phyloP scores from a whole-genome alignment of 179 eudicot species.

The Nepenthes alata region DNA sequence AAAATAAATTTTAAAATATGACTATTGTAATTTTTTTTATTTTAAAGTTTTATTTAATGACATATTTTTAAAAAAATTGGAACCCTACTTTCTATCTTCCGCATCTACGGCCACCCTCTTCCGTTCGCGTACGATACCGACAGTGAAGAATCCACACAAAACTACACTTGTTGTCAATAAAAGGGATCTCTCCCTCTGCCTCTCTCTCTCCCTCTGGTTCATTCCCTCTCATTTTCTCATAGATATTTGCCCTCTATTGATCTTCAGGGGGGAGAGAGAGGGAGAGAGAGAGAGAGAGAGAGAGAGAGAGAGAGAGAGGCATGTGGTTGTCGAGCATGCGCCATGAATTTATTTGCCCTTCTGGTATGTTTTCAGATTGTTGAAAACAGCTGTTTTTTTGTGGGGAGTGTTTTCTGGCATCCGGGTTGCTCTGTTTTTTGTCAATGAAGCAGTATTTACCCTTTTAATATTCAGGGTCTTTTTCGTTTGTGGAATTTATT shows the following conservation, averaged over 20 bases:
- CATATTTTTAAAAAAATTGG: too few species aligned
- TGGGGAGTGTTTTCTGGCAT: too few species aligned
- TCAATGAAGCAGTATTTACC: slow-evolving; percentile 1
- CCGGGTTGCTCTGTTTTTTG: slow-evolving; percentile 2
- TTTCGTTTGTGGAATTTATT: slow-evolving; percentile 7
- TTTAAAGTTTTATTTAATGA: too few species aligned
- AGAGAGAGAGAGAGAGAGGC: background rate
- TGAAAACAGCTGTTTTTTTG: background rate
- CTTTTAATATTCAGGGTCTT: slow-evolving; percentile 6
- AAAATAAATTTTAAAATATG: too few species aligned
- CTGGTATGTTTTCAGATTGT: slow-evolving; percentile 7
- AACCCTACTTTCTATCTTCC: too few species aligned
- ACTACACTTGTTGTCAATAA: background rate
- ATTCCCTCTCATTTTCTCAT: slow-evolving; percentile 1
- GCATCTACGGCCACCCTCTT: too few species aligned
- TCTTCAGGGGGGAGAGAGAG: background rate
- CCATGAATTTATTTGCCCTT: background rate
- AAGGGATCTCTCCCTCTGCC: background rate
- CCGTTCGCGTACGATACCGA: too few species aligned
- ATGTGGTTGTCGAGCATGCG: background rate
- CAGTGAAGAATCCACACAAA: background rate
- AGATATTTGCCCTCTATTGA: slow-evolving; percentile 5
- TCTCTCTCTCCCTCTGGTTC: background rate
- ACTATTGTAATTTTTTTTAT: too few species aligned
- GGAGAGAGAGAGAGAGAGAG: background rate